These are phyloP conservation scores for Ceratocystis alfenasii DNA, from an alignment of 2,329 filamentous ascomycete species.

Conservation along the genomic window DNA sequence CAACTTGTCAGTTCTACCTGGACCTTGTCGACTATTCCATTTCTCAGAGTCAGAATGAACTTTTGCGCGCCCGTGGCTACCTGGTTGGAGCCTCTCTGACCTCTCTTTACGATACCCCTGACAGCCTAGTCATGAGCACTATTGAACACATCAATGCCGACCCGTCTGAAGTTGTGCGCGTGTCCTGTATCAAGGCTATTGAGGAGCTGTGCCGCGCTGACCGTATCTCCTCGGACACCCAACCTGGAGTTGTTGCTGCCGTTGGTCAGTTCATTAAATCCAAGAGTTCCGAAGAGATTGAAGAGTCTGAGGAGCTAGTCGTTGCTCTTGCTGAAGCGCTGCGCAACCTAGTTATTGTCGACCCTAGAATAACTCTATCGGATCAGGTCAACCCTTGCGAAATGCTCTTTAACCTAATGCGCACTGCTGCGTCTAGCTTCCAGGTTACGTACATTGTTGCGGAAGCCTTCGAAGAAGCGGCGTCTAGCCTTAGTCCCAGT, in stretches of 20 bases:
- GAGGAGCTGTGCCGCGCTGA: constrained; percentile 52
- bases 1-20: constrained; percentile 63
- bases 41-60: constrained; percentile 53
- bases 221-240: constrained; percentile 42
- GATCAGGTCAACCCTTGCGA: constrained; percentile 64
- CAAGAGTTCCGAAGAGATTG: constrained; percentile 71
- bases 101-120: constrained; percentile 52
- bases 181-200: constrained; percentile 77
- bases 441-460: constrained; percentile 78
- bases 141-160: constrained; percentile 66
- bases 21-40: constrained; percentile 71
- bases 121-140: constrained; percentile 56
- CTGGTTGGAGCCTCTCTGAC: constrained; percentile 72
- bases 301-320: constrained; percentile 82
- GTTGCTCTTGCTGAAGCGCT: constrained; percentile 82
- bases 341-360: constrained; percentile 67
- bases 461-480: constrained; percentile 85
- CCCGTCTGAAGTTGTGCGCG: constrained; percentile 76
- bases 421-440: constrained; percentile 79
- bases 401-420: constrained; percentile 76
- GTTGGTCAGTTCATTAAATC: constrained; percentile 62
- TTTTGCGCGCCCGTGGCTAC: constrained; percentile 77
- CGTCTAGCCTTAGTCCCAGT: constrained; percentile 52
- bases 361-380: constrained; percentile 61
- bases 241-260: constrained; percentile 49